Evolutionary conservation across 495 filamentous ascomycete genomes (phyloP).

Genomic region (Xylaria acuta): DNA sequence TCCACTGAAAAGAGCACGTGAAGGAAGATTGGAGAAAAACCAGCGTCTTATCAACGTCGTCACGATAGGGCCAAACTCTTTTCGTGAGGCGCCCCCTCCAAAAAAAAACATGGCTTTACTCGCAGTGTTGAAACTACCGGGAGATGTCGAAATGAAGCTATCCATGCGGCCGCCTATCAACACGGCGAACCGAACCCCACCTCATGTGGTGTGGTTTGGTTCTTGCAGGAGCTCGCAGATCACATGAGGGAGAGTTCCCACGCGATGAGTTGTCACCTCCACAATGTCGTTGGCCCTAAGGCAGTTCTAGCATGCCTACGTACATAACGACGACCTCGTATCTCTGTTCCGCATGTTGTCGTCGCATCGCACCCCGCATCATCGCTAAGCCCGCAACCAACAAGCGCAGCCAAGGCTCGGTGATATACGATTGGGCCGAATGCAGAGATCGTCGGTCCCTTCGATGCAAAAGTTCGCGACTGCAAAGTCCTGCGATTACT

Average conservation of each 20-base stretch:
- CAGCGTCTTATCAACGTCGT: slow-evolving; percentile 3
- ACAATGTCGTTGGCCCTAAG: slow-evolving; percentile 20
- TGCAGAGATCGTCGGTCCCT: slow-evolving; percentile 20
- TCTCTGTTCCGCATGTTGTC: slow-evolving; percentile 20
- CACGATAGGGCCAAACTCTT: not conserved
- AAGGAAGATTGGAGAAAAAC: not conserved
- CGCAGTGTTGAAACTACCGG: slow-evolving; percentile 6
- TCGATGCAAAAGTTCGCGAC: slow-evolving; percentile 15
- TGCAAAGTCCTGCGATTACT: not conserved
- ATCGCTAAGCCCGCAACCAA: slow-evolving; percentile 3
- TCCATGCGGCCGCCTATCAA: slow-evolving; percentile 17
- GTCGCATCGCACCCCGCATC: slow-evolving; percentile 26
- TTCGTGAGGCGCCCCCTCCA: slow-evolving; percentile 2
- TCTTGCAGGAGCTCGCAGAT: slow-evolving; percentile 27
- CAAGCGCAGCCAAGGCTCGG: slow-evolving; percentile 22
- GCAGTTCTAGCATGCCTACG: slow-evolving; percentile 8
- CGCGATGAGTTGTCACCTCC: slow-evolving; percentile 30
- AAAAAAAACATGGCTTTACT: not conserved
- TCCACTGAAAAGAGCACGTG: not conserved
- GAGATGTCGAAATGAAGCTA: slow-evolving; percentile 23
- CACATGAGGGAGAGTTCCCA: slow-evolving; percentile 27
- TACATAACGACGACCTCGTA: slow-evolving; percentile 23
- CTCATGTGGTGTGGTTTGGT: slow-evolving; percentile 24
- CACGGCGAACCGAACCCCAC: slow-evolving; percentile 16
- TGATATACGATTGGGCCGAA: slow-evolving; percentile 18